Conservation (phyloP, 1,139 yeast genomes). For the Citeromyces hawaiiensis region DNA sequence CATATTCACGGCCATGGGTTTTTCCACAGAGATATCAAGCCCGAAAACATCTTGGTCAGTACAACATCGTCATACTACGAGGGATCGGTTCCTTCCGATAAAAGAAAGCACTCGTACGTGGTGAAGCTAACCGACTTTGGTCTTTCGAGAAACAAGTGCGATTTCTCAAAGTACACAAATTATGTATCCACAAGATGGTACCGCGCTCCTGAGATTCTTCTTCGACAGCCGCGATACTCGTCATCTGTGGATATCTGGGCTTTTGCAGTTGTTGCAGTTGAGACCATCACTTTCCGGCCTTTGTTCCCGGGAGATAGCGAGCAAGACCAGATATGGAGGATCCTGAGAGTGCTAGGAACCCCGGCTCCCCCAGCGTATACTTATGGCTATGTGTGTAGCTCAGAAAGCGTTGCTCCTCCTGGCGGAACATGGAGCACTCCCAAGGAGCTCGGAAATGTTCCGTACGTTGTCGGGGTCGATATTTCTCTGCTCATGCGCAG, state of each 20-base stretch:
- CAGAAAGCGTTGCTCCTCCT: conserved; percentile 24
- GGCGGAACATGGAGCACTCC: conserved; percentile 68
- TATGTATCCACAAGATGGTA: conserved; percentile 96
- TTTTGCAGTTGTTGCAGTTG: conserved; percentile 77
- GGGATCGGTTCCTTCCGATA: conserved; percentile 24
- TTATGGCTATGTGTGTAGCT: conserved; percentile 5
- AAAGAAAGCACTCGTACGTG: conserved; percentile 34
- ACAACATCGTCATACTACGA: conserved; percentile 39
- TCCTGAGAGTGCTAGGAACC: conserved; percentile 57
- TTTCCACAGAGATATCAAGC: conserved; percentile 81
- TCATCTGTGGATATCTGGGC: conserved; percentile 91
- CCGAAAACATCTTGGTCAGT: conserved; percentile 65
- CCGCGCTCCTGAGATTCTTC: conserved; percentile 81
- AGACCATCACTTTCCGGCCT: conserved; percentile 63
- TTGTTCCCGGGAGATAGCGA: conserved; percentile 77
- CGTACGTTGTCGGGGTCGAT: conserved; percentile 25
- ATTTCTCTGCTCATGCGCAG: conserved; percentile 23
- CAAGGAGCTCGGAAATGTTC: conserved; percentile 33
- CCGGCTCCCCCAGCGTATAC: conserved; percentile 26
- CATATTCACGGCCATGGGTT: conserved; percentile 70
- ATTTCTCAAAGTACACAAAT: conserved; percentile 47
- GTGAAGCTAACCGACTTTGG: conserved; percentile 91
- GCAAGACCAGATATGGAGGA: conserved; percentile 61
- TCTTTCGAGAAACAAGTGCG: conserved; percentile 53
- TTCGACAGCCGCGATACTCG: conserved; percentile 55